phyloP scores from a whole-genome alignment of 2,329 filamentous ascomycete species.

The Albifimbria verrucaria region DNA sequence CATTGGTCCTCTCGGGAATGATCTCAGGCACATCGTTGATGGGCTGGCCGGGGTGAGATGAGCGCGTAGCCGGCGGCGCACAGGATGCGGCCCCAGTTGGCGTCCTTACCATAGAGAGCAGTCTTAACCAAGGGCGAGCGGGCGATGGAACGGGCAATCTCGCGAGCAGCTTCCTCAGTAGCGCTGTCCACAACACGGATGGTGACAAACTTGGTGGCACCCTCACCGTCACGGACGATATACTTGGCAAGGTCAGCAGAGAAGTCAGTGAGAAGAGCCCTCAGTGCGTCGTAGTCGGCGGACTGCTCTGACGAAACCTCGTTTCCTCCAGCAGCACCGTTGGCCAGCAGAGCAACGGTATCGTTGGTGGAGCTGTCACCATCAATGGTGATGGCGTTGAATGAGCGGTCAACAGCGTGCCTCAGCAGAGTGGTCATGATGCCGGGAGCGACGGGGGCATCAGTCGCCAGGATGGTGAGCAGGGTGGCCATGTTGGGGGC shows the following conservation, averaged over 20 bases:
- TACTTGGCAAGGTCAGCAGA: constrained; percentile 83
- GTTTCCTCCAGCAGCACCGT: constrained; percentile 80
- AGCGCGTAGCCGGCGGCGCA: constrained; percentile 86
- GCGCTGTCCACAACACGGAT: constrained; percentile 76
- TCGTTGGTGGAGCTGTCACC: constrained; percentile 98
- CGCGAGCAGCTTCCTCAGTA: constrained; percentile 66
- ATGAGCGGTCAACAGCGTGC: constrained; percentile 75
- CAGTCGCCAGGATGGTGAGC: constrained; percentile 86
- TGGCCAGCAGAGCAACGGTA: constrained; percentile 90
- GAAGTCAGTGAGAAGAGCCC: constrained; percentile 69
- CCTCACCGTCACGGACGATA: constrained; percentile 93
- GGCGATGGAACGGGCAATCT: constrained; percentile 84
- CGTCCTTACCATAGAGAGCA: constrained; percentile 92
- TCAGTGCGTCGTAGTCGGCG: constrained; percentile 68
- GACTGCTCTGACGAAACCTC: constrained; percentile 53
- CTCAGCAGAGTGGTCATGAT: constrained; percentile 69
- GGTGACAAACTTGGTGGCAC: constrained; percentile 96
- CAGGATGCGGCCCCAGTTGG: constrained; percentile 96
- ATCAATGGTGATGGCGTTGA: constrained; percentile 96
- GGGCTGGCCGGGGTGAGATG: constrained; percentile 55
- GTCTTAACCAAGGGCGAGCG: constrained; percentile 94
- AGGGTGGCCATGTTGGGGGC: constrained; percentile 98
- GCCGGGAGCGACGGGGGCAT: constrained; percentile 70
- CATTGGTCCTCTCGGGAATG: constrained; percentile 66
- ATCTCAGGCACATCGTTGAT: constrained; percentile 61